Evolutionary conservation across 1,139 yeast genomes (phyloP), one percentile per base, ranked within the genome.

Genomic region (Trichomonascaceae sp.): DNA sequence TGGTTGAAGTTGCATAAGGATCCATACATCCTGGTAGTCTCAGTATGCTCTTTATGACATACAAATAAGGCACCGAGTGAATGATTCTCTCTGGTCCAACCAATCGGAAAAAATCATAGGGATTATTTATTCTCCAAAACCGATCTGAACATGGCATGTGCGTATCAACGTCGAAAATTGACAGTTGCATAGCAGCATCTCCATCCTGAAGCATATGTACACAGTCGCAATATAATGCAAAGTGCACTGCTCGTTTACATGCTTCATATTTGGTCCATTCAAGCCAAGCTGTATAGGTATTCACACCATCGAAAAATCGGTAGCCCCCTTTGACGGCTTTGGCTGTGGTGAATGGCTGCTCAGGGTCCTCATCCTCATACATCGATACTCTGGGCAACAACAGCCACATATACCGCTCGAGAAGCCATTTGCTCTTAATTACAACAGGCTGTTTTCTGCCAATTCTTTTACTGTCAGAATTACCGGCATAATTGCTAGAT

Each of bases 221-320:
- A 47, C 60, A 57, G 48, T 65, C 70, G 52, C 63, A 59, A 54
- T 63, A 65, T 12, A 63, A 53, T 3, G 68, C 60, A 53, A 64
- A 61, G 55, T 61, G 64, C 5, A 61, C 58, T 1, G 67, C 55
- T 18, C 73, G 65, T 52, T 67, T 67, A 49, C 63, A 57, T 17
- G 66, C 53, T 53, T 70, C 74, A 49, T 64, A 60, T 15, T 58
- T 51, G 18, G 64, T 60, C 73, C 74, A 70, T 43, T 67, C 69
- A 36, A 55, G 58, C 73, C 74, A 70, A 43, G 59, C 61, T 3
- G 50, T 39, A 13, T 48, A 36, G 3, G 52, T 49, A 27, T 49
- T 51, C 3, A 43, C 49, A 3, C 47, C 49, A 27, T 55, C 54
- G 46, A 58, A 61, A 57, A 64, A 59, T 38, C 53, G 45, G 51